Evolutionary conservation across 768 basidiomycete species (phyloP).

Genomic region (Melanogaster broomeanus): DNA sequence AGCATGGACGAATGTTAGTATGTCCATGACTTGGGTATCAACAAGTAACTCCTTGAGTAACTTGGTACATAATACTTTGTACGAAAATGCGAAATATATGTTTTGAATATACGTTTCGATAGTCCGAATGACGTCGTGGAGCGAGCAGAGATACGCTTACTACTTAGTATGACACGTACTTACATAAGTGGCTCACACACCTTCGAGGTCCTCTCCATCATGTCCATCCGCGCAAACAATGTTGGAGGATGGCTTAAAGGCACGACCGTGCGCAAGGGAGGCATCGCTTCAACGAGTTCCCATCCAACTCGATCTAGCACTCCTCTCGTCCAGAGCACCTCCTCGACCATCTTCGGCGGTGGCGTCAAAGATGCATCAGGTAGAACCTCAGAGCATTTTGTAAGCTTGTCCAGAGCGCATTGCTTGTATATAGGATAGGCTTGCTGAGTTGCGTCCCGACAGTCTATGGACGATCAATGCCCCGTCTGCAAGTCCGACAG

Average conservation of each 20-base stretch:
- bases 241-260: constrained; percentile 63
- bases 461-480: constrained; percentile 94
- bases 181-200: constrained; percentile 13
- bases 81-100: too few species aligned
- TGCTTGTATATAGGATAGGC: not conserved
- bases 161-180: too few species aligned
- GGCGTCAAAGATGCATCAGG: constrained; percentile 88
- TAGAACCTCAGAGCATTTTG: constrained; percentile 78
- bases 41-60: too few species aligned
- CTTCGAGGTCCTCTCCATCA: constrained; percentile 9
- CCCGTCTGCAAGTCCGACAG: constrained; percentile 97
- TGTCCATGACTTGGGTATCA: too few species aligned
- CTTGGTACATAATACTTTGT: too few species aligned
- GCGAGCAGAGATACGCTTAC: too few species aligned
- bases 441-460: constrained; percentile 8
- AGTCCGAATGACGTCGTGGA: too few species aligned
- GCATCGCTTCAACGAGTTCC: constrained; percentile 40
- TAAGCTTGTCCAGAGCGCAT: constrained; percentile 38
- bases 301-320: constrained; percentile 62
- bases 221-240: constrained; percentile 34
- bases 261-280: constrained; percentile 73
- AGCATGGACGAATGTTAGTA: too few species aligned
- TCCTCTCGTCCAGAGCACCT: constrained; percentile 70
- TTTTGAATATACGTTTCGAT: too few species aligned
- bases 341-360: constrained; percentile 74